phyloP scores from a whole-genome alignment of 768 basidiomycete genomes.

The Calocera viscosa region DNA sequence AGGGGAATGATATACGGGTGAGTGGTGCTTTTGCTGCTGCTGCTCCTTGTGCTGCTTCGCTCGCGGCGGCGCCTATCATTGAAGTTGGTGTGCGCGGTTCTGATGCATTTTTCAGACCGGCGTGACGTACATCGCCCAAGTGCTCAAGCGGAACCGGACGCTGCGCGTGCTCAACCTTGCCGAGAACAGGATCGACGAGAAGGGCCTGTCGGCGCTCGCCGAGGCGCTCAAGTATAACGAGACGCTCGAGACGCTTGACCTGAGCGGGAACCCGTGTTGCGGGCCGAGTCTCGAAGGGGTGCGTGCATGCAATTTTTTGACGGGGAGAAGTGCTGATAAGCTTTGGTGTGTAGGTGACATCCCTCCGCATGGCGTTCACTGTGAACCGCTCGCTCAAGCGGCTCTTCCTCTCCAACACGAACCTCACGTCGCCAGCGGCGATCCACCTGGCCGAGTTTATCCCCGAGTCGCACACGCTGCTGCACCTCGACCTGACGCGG shows the following conservation, averaged over 20 bases:
- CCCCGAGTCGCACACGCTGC: conserved; percentile 71
- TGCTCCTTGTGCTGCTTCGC: no score
- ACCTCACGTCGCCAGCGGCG: conserved; percentile 68
- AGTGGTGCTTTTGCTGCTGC: conserved; percentile 25
- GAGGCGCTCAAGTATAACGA: conserved; percentile 97
- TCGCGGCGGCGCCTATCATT: no score
- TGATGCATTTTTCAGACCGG: conserved; percentile 56
- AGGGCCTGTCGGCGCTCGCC: conserved; percentile 65
- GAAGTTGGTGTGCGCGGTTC: no score
- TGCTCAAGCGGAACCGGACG: conserved; percentile 89
- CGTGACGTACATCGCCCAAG: conserved; percentile 83
- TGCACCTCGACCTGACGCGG: conserved; percentile 82
- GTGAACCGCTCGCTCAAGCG: conserved; percentile 85
- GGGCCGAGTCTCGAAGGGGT: conserved; percentile 87
- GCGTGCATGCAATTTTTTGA: conserved; percentile 24
- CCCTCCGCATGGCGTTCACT: conserved; percentile 83
- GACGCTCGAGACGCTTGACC: conserved; percentile 81
- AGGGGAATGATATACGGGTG: conserved; percentile 83
- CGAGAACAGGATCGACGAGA: conserved; percentile 84
- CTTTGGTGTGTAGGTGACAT: conserved; percentile 29
- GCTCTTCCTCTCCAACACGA: conserved; percentile 76
- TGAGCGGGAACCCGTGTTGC: conserved; percentile 87
- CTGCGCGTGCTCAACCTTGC: conserved; percentile 86
- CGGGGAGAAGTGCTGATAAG: no score
- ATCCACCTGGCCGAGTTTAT: conserved; percentile 95